Conservation (phyloP, 768 basidiomycete genomes). For the Termitomyces sp. region DNA sequence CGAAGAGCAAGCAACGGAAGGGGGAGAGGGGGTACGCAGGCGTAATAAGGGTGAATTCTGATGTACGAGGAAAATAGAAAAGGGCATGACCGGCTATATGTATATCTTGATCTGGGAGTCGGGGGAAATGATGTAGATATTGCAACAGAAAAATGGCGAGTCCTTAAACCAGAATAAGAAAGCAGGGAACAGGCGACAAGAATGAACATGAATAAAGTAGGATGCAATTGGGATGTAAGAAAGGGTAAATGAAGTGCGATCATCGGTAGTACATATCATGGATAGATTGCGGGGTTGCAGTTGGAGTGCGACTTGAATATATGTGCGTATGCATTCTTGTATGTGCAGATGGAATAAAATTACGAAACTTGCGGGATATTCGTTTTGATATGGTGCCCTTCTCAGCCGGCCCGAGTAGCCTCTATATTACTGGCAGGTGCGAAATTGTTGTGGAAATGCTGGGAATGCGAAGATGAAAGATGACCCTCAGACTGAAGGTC, state of each 20-base stretch:
- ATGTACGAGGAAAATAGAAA: conserved; percentile 6
- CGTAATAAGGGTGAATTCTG: conserved; percentile 9
- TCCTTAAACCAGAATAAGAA: conserved; percentile 17
- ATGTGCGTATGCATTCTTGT: conserved; percentile 20
- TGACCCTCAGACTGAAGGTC: conserved; percentile 29
- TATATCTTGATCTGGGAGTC: conserved; percentile 12
- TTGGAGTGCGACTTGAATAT: conserved; percentile 20
- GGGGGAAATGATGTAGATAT: conserved; percentile 16
- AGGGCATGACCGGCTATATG: conserved; percentile 12
- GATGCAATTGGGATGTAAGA: conserved; percentile 17
- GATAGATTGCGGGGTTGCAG: conserved; percentile 19
- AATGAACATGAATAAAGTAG: conserved; percentile 21
- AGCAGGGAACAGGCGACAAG: conserved; percentile 13
- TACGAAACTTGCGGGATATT: conserved; percentile 18
- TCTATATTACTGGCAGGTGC: conserved; percentile 37
- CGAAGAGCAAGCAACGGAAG: conserved; percentile 11
- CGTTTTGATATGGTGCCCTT: conserved; percentile 16
- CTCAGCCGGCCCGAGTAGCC: conserved; percentile 39
- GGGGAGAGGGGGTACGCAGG: conserved; percentile 6
- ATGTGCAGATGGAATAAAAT: conserved; percentile 20
- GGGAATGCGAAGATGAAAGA: conserved; percentile 25
- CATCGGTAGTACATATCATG: conserved; percentile 25
- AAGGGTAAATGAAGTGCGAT: conserved; percentile 16
- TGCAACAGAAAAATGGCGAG: conserved; percentile 19
- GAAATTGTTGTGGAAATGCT: conserved; percentile 28